Base-by-base conservation (phyloP, 805 yeast species). In the Saccharomycopsis guyanensis region DNA sequence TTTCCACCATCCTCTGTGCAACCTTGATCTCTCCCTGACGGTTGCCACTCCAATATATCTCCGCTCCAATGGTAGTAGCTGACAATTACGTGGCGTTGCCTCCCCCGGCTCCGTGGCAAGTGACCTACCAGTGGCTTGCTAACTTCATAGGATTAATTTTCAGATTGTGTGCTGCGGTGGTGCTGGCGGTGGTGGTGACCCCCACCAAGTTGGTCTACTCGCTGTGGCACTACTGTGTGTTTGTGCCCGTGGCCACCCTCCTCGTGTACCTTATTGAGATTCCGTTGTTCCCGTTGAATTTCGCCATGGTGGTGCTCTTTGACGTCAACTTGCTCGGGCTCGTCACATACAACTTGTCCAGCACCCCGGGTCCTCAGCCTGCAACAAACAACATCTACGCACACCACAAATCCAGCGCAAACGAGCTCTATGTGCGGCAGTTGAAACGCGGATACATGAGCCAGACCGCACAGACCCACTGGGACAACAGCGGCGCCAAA, bases 241-340 rank as follows among this genome's bases (percentile, higher is more conserved):
- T 33, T 15, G 20, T 15, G 20, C 37, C 37, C 10, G 20, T 33
- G 20, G 37, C 10, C 19, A 33, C 19, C 8, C 20, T 33, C 20
- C 7, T 33, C 8, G 10, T 38, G 5, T 45, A 45, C 24, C 15
- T 41, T 13, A 29, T 46, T 12, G 46, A 46, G 31, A n/a, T 46
- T 4, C 43, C 42, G 20, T 24, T 46, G 19, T 15, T 42, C 5
- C 50, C 50, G 15, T 13, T 46, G 19, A 34, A 46, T 27, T 16
- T n/a, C 18, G 12, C 32, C 20, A n/a, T 42, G 15, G 3, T 23
- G 12, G 22, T 37, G 6, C 4, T 42, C 3, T 46, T 46, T 19
- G 47, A 42, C 20, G 18, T 46, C 33, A 46, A 37, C 27, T 16
- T 42, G 20, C 12, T 23, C 5, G 50, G 50, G 13, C 18, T 42